phyloP scores from a whole-genome alignment of 306 rosid species.

The Sophora flavescens region DNA sequence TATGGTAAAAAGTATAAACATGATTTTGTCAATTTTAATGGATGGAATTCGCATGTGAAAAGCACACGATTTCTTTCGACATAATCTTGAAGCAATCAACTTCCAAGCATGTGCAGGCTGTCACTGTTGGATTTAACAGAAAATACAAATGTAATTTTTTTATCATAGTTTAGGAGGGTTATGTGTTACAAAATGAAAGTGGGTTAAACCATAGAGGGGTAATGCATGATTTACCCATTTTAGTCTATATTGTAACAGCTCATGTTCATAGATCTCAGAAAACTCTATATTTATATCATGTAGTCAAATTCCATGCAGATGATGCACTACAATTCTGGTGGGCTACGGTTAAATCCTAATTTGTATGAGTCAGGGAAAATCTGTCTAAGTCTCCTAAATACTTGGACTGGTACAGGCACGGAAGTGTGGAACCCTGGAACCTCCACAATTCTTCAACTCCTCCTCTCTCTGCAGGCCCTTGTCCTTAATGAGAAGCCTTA shows the following conservation, averaged over 20 bases:
- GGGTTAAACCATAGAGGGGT: no score
- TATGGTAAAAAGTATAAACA: no score
- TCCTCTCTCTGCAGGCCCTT: conserved; percentile 95
- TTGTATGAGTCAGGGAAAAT: conserved; percentile 95
- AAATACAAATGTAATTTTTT: no score
- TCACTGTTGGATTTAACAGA: no score
- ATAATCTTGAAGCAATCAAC: no score
- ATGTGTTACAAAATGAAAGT: no score
- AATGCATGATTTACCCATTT: no score
- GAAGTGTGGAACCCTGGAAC: conserved; percentile 92
- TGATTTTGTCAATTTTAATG: no score
- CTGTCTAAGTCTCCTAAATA: conserved; percentile 93
- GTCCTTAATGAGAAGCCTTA: conserved; percentile 98
- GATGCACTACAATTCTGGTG: conserved; percentile 92
- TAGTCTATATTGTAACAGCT: conserved; percentile 22
- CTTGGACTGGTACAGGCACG: conserved; percentile 85
- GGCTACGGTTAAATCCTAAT: conserved; percentile 91
- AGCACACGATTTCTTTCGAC: no score
- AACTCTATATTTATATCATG: conserved; percentile 28
- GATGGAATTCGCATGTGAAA: no score
- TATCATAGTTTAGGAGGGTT: no score
- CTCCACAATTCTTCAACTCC: conserved; percentile 91
- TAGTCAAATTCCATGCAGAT: conserved; percentile 60
- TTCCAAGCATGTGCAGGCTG: no score
- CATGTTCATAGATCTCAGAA: conserved; percentile 37